Evolutionary conservation across 345 rosid genomes (phyloP).

Genomic region (Eucalyptus regnans): DNA sequence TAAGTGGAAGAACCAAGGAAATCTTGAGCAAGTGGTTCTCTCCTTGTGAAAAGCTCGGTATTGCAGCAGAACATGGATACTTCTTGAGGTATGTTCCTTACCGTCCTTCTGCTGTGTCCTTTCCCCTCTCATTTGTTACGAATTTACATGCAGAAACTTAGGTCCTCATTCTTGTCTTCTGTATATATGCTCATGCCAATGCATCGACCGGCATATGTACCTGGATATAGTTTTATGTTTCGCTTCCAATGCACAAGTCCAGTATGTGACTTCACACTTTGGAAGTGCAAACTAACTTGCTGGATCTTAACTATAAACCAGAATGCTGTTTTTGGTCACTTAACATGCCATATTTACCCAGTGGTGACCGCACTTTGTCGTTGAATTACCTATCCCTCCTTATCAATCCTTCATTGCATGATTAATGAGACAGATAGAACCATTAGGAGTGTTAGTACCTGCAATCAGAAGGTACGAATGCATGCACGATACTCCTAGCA

Average conservation of each 20-base stretch:
- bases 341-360: background rate
- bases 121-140: background rate
- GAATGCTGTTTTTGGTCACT: background rate
- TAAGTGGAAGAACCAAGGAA: constrained; percentile 22
- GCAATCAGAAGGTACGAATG: background rate
- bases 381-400: background rate
- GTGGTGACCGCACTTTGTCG: background rate
- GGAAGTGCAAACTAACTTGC: background rate
- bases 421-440: background rate
- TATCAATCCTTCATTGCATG: background rate
- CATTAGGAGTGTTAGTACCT: background rate
- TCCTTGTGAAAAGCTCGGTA: constrained; percentile 20
- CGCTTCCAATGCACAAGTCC: background rate
- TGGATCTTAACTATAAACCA: background rate
- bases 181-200: background rate
- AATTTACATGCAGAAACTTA: background rate
- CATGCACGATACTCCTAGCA: background rate
- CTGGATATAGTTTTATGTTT: background rate
- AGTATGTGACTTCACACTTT: background rate
- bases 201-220: background rate
- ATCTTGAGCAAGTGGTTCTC: constrained; percentile 19
- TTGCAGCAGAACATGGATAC: constrained; percentile 34
- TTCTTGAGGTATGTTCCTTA: constrained; percentile 11
- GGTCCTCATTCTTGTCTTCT: background rate
- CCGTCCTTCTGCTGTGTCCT: background rate